Conservation (phyloP, 495 filamentous ascomycete genomes). For the Xylaria grammica region DNA sequence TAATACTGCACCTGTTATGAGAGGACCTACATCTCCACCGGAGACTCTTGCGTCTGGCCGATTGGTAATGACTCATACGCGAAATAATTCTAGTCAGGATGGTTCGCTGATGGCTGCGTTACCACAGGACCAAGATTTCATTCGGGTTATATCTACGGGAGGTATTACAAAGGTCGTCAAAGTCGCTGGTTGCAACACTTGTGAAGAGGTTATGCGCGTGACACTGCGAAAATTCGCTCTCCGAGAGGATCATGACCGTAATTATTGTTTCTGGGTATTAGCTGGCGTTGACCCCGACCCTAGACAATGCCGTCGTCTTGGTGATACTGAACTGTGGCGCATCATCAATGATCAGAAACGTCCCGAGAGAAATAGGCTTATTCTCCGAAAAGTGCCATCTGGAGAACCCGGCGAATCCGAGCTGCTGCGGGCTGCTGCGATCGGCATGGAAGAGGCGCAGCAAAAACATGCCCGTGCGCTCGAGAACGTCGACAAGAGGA, state of each 20-base stretch:
- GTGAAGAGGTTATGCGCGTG: slow-evolving; percentile 86
- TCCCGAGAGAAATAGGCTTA: slow-evolving; percentile 85
- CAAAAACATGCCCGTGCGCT: slow-evolving; percentile 72
- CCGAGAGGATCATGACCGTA: slow-evolving; percentile 75
- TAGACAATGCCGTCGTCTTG: slow-evolving; percentile 74
- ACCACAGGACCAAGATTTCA: slow-evolving; percentile 78
- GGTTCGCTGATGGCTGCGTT: slow-evolving; percentile 80
- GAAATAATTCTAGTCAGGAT: slow-evolving; percentile 76
- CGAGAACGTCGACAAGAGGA: slow-evolving; percentile 66
- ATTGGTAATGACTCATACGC: slow-evolving; percentile 54
- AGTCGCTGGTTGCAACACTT: slow-evolving; percentile 84
- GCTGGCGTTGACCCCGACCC: slow-evolving; percentile 83
- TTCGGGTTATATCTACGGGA: slow-evolving; percentile 88
- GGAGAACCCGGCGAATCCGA: slow-evolving; percentile 84
- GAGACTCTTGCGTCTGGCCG: slow-evolving; percentile 49
- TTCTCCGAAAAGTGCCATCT: slow-evolving; percentile 84
- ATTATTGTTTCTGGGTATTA: slow-evolving; percentile 83
- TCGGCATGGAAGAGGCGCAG: slow-evolving; percentile 79
- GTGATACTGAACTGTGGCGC: slow-evolving; percentile 83
- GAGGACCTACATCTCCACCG: slow-evolving; percentile 47
- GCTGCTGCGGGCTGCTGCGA: slow-evolving; percentile 77
- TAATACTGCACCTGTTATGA: slow-evolving; percentile 36
- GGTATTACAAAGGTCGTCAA: slow-evolving; percentile 91
- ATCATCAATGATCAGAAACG: slow-evolving; percentile 76
- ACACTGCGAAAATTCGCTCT: slow-evolving; percentile 82